Evolutionary conservation across 768 basidiomycete genomes (phyloP).

Genomic region (Lactarius hengduanensis): DNA sequence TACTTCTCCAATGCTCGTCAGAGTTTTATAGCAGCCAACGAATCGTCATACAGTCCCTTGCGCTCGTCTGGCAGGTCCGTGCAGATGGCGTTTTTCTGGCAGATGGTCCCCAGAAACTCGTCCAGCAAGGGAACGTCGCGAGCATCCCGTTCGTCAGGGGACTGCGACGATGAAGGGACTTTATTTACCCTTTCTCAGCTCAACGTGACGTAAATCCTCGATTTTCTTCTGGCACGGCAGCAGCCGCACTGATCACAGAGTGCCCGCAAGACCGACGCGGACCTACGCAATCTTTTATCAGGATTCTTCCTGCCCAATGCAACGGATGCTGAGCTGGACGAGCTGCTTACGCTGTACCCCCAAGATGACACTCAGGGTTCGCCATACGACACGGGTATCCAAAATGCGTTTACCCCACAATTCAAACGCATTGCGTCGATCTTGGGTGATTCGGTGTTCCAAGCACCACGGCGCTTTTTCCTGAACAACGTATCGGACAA

Average conservation of each 20-base stretch:
- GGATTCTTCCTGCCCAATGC: constrained; percentile 15
- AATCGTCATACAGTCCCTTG: constrained; percentile 29
- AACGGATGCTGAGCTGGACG: constrained; percentile 18
- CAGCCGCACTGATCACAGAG: background rate
- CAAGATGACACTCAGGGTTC: constrained; percentile 31
- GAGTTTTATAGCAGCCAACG: background rate
- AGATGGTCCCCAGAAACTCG: constrained; percentile 35
- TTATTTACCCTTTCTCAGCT: constrained; percentile 26
- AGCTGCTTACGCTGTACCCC: constrained; percentile 23
- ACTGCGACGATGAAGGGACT: constrained; percentile 35
- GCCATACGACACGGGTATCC: constrained; percentile 33
- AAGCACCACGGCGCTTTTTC: no score
- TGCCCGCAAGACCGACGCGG: constrained; percentile 22
- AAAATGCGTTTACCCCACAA: constrained; percentile 32
- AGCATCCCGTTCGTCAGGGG: constrained; percentile 34
- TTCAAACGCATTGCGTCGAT: no score
- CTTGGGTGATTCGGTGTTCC: no score
- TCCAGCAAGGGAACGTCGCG: constrained; percentile 39
- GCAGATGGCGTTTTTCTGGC: constrained; percentile 43
- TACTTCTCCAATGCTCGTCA: background rate
- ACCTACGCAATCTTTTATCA: constrained; percentile 19
- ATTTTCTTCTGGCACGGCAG: background rate
- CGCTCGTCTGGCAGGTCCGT: constrained; percentile 39
- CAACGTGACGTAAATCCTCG: constrained; percentile 32
- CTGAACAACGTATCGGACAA: constrained; percentile 15